A percentile compares a stretch with the other conserved stretches of the same genome.
These are phyloP conservation scores for Colletotrichum sp. DNA, from an alignment of 2,329 filamentous ascomycete genomes.

Conservation along the genomic window DNA sequence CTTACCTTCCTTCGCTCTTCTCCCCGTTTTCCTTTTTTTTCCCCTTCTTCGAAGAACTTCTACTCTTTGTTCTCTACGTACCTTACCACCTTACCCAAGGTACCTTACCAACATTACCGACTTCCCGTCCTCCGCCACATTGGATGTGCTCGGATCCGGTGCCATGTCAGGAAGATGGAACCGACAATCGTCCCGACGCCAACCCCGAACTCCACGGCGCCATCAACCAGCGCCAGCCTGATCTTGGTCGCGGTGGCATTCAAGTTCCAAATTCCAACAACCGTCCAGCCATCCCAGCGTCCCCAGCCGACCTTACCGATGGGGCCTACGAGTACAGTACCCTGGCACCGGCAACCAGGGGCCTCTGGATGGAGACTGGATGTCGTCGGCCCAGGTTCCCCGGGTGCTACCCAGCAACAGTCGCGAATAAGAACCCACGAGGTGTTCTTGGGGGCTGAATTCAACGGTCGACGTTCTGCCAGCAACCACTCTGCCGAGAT, in stretches of 20 bases:
- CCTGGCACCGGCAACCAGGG: background rate
- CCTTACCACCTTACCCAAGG: background rate
- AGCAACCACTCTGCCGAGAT: background rate
- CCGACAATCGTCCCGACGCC: background rate
- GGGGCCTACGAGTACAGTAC: background rate
- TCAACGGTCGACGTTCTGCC: background rate
- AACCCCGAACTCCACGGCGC: background rate
- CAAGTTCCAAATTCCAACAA: background rate
- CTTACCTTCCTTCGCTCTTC: background rate
- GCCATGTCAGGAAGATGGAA: background rate
- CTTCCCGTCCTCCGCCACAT: background rate
- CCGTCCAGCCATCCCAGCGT: background rate
- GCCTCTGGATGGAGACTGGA: background rate
- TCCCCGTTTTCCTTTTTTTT: background rate
- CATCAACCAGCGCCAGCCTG: background rate
- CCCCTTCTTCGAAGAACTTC: background rate
- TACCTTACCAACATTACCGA: background rate
- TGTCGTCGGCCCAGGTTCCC: background rate
- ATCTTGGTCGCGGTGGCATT: background rate
- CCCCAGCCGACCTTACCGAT: constrained; percentile 2
- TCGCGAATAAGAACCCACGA: background rate
- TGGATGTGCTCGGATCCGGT: background rate
- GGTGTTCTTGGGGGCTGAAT: background rate
- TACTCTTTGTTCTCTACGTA: background rate
- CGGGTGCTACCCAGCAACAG: background rate